Conservation (phyloP, 345 rosid species). For the Salix suchowensis region DNA sequence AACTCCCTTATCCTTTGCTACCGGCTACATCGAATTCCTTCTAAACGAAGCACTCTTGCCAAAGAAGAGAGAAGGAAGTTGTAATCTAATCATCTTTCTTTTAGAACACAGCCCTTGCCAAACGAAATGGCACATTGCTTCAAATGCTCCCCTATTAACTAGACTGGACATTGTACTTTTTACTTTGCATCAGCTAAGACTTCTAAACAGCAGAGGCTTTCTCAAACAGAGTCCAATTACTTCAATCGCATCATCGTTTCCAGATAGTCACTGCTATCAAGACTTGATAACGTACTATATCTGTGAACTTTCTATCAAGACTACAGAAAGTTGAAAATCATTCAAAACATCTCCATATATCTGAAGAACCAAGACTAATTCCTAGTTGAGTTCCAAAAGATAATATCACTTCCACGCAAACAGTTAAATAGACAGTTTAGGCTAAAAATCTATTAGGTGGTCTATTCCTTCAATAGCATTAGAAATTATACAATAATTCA, state of each 20-base stretch:
- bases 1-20: too few relatives aligned
- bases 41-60: neutral
- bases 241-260: neutral
- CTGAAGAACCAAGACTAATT: neutral
- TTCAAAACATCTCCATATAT: neutral
- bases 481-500: neutral
- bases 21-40: neutral
- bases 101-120: neutral
- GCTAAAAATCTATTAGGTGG: neutral
- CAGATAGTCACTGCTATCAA: neutral
- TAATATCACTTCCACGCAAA: neutral
- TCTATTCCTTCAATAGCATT: neutral
- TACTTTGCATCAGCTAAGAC: neutral
- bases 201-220: neutral
- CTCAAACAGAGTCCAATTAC: neutral
- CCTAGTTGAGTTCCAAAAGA: neutral
- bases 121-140: neutral
- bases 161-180: neutral
- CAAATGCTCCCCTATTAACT: neutral
- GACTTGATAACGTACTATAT: neutral
- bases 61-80: neutral
- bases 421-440: neutral
- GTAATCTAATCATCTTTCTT: neutral
- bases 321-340: neutral
- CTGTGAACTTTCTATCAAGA: neutral